These are phyloP conservation scores for Globisporangium polare DNA, from an alignment of 352 stramenopile species.

Conservation along the genomic window DNA sequence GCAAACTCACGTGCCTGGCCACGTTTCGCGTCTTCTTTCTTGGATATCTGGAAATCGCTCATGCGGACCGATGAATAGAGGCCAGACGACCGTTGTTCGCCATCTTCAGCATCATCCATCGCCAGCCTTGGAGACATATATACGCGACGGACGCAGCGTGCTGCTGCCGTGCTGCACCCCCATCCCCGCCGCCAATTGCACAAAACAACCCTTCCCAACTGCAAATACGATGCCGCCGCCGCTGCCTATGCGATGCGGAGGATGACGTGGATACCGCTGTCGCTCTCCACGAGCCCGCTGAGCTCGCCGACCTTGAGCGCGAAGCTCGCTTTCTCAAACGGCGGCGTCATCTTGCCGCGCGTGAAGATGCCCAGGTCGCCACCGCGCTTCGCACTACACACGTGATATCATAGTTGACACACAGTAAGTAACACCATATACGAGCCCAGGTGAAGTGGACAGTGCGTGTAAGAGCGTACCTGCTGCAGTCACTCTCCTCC, in stretches of 20 bases:
- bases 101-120: background rate
- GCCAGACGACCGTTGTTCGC: no score
- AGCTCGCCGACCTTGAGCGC: conserved; percentile 91
- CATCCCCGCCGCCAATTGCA: background rate
- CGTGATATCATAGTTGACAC: no score
- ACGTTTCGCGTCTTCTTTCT: background rate
- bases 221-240: background rate
- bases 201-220: conserved; percentile 3
- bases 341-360: conserved; percentile 90
- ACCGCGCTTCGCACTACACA: conserved; percentile 79
- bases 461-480: conserved; percentile 22
- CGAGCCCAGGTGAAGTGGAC: background rate
- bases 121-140: background rate
- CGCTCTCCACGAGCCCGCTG: conserved; percentile 93
- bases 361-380: conserved; percentile 89
- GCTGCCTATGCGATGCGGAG: conserved; percentile 75
- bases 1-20: no score
- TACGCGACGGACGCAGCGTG: background rate
- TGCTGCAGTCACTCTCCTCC: conserved; percentile 88
- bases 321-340: conserved; percentile 92
- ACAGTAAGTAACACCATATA: background rate
- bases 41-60: conserved; percentile 3
- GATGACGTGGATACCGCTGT: conserved; percentile 97
- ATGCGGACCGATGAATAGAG: background rate
- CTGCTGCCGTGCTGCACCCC: background rate